Conservation (phyloP, 768 basidiomycete genomes). For the Amanita exitialis region DNA sequence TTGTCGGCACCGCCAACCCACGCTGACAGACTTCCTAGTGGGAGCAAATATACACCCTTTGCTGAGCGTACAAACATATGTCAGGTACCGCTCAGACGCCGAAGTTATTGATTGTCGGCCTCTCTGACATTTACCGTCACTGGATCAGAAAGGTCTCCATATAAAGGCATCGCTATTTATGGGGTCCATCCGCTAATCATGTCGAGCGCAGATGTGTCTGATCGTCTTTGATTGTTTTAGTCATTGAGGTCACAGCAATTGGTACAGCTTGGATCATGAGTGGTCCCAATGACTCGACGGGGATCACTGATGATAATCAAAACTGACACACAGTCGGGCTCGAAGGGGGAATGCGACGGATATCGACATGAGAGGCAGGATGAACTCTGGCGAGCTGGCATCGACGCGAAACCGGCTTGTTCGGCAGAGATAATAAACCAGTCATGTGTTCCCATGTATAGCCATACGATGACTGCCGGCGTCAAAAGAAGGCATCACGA, state of each 20-base stretch:
- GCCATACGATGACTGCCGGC: background rate
- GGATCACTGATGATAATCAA: background rate
- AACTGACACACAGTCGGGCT: background rate
- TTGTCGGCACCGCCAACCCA: background rate
- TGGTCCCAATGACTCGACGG: background rate
- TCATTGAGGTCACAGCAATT: background rate
- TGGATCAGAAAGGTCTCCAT: background rate
- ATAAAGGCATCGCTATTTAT: slow-evolving; percentile 3
- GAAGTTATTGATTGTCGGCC: background rate
- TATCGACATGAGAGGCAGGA: background rate
- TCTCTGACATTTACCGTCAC: slow-evolving; percentile 2
- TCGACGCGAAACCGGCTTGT: background rate
- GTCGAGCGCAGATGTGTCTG: background rate
- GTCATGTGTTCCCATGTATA: background rate
- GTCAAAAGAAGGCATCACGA: background rate
- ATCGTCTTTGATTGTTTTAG: background rate
- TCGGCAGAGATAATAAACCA: background rate
- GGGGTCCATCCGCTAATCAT: background rate
- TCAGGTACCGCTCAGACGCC: background rate
- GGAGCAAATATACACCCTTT: no score
- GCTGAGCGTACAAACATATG: background rate
- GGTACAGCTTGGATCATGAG: no score
- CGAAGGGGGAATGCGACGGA: background rate
- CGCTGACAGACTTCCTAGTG: no score
- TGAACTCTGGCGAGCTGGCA: background rate